Evolutionary conservation across 108 stramenopile species (phyloP).

Genomic region (Nannochloropsis oceanica): DNA sequence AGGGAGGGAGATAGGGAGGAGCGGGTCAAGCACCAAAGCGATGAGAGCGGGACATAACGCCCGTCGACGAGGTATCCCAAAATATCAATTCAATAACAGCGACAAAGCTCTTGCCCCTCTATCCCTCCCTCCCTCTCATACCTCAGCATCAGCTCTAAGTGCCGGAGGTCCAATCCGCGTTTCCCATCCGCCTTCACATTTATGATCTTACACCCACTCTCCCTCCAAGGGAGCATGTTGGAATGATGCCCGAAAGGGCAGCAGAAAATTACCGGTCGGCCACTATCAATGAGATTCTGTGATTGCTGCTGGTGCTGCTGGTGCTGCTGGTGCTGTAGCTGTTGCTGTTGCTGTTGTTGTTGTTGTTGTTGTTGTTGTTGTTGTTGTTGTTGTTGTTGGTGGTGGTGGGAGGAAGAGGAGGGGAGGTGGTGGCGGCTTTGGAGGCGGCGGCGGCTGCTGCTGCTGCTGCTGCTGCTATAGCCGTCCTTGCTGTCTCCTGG

Average conservation of each 20-base stretch:
- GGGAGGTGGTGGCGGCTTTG: too few species aligned
- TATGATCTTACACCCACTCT: slow-evolving; percentile 46
- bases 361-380: background rate
- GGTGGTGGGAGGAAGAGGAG: too few species aligned
- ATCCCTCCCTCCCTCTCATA: slow-evolving; percentile 17
- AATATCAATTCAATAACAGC: too few species aligned
- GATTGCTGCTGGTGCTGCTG: background rate
- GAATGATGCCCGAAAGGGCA: slow-evolving; percentile 95
- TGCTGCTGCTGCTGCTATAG: too few species aligned
- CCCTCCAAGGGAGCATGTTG: slow-evolving; percentile 88
- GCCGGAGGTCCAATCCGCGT: slow-evolving; percentile 47
- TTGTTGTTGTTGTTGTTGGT: background rate
- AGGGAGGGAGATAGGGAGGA: background rate
- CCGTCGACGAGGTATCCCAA: too few species aligned
- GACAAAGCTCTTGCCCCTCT: background rate
- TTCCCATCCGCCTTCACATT: background rate
- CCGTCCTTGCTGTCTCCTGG: too few species aligned
- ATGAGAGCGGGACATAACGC: too few species aligned
- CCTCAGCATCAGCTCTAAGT: slow-evolving; percentile 52
- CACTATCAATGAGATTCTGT: background rate
- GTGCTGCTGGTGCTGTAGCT: background rate
- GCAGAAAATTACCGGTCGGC: slow-evolving; percentile 54
- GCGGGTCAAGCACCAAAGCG: background rate
- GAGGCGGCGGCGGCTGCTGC: too few species aligned
- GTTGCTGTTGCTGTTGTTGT: background rate